Evolutionary conservation across 208 protist species (phyloP).

Genomic region (Trypanosoma caninum): DNA sequence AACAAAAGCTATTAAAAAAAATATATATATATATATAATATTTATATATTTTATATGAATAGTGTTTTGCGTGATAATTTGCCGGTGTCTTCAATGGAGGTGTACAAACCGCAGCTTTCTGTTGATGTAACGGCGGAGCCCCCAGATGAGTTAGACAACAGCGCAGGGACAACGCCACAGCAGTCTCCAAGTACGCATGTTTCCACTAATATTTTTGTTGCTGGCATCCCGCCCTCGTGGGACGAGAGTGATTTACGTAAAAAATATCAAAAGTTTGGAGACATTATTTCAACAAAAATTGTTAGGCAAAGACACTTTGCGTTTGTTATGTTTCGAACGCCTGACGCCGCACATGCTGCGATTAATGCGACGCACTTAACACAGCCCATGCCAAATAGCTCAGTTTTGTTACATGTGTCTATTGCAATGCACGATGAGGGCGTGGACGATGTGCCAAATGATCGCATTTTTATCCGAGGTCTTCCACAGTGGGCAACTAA

Average conservation of each 20-base stretch:
- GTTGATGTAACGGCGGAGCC: slow-evolving; percentile 56
- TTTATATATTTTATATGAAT: too few relatives aligned
- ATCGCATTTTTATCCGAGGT: slow-evolving; percentile 84
- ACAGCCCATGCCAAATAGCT: slow-evolving; percentile 42
- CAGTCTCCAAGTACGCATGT: slow-evolving; percentile 66
- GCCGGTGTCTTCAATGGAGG: background rate
- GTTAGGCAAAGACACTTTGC: slow-evolving; percentile 81
- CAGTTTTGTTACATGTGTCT: slow-evolving; percentile 73
- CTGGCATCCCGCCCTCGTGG: slow-evolving; percentile 76
- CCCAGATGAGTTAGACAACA: slow-evolving; percentile 18
- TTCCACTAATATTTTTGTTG: slow-evolving; percentile 89
- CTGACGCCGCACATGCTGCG: slow-evolving; percentile 76
- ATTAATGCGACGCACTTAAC: slow-evolving; percentile 85
- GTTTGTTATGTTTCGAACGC: slow-evolving; percentile 87
- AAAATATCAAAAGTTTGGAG: slow-evolving; percentile 72
- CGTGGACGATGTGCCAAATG: slow-evolving; percentile 82
- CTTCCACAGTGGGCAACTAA: slow-evolving; percentile 87
- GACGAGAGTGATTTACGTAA: slow-evolving; percentile 64
- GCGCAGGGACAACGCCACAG: slow-evolving; percentile 33
- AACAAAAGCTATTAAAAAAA: background rate
- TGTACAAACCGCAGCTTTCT: slow-evolving; percentile 67
- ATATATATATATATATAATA: too few relatives aligned
- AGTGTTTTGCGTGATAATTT: background rate
- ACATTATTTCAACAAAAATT: slow-evolving; percentile 84
- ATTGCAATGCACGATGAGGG: slow-evolving; percentile 91